Evolutionary conservation across 805 yeast genomes (phyloP).

Genomic region (Metschnikowia santaceciliae): DNA sequence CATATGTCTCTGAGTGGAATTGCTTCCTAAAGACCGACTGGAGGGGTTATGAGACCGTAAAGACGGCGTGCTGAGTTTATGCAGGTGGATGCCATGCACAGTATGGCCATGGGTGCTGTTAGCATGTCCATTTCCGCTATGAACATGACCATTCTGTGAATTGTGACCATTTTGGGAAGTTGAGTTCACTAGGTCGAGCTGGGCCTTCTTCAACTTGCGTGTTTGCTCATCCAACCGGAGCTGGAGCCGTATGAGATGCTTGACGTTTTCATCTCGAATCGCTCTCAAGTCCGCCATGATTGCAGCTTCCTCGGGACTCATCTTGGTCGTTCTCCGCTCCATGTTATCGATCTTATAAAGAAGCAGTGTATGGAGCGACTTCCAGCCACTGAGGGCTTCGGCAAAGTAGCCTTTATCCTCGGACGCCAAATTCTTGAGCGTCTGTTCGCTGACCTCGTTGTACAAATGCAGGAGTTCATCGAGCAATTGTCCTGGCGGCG

Average conservation of each 20-base stretch:
- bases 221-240: constrained; percentile 34
- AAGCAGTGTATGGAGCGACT: constrained; percentile 59
- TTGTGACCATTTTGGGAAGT: neutral
- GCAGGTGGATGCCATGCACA: constrained; percentile 5
- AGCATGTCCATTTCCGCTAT: too few relatives aligned
- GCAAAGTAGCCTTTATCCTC: constrained; percentile 53
- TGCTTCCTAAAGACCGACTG: constrained; percentile 14
- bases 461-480: constrained; percentile 58
- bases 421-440: constrained; percentile 52
- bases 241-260: constrained; percentile 40
- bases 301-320: constrained; percentile 15
- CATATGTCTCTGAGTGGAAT: constrained; percentile 23
- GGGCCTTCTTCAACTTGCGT: constrained; percentile 11
- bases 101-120: neutral
- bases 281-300: constrained; percentile 27
- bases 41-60: constrained; percentile 17
- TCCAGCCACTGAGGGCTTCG: constrained; percentile 71
- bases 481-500: constrained; percentile 48
- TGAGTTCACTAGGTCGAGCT: neutral
- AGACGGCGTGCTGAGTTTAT: constrained; percentile 26
- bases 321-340: constrained; percentile 38
- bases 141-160: neutral
- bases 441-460: constrained; percentile 56
- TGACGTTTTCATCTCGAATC: constrained; percentile 41
- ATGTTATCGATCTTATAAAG: constrained; percentile 52